Percentiles rank a stretch among this genome's conserved stretches.
Conservation (phyloP, 306 rosid genomes). For the Luffa acutangula region DNA sequence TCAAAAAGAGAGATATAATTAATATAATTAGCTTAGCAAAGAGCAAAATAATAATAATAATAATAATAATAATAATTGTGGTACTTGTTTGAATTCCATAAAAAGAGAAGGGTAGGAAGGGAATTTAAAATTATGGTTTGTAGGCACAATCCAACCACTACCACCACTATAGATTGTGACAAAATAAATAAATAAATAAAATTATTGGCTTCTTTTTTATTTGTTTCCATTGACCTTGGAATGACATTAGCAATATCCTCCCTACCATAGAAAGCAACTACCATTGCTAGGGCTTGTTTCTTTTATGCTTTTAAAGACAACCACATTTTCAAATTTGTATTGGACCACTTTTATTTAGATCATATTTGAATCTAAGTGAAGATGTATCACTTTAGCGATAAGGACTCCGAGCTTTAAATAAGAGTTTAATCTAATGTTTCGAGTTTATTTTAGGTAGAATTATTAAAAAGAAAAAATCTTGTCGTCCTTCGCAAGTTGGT, state of each 20-base stretch:
- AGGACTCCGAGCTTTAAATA: background rate
- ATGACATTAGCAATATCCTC: background rate
- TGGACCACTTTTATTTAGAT: background rate
- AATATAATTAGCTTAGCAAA: background rate
- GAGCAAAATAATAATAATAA: background rate
- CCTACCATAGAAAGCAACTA: background rate
- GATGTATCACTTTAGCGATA: background rate
- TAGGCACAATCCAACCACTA: background rate
- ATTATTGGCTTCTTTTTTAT: background rate
- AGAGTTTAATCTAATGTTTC: background rate
- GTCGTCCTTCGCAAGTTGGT: too few relatives aligned
- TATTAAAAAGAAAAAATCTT: too few relatives aligned
- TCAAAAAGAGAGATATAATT: background rate
- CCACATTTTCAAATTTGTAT: background rate
- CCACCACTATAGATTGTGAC: background rate
- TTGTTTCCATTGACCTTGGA: constrained; percentile 5
- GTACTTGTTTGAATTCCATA: background rate
- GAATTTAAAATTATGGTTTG: background rate
- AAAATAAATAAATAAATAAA: background rate
- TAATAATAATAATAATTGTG: background rate
- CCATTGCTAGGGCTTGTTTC: background rate
- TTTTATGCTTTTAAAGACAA: background rate
- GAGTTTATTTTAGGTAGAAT: too few relatives aligned
- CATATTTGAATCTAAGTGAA: background rate
- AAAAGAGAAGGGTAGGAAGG: background rate